A percentile compares a stretch with the other conserved stretches of the same genome.
These are phyloP conservation scores for Hyparrhenia diplandra DNA, from an alignment of 176 grass and related monocot species.

Conservation along the genomic window DNA sequence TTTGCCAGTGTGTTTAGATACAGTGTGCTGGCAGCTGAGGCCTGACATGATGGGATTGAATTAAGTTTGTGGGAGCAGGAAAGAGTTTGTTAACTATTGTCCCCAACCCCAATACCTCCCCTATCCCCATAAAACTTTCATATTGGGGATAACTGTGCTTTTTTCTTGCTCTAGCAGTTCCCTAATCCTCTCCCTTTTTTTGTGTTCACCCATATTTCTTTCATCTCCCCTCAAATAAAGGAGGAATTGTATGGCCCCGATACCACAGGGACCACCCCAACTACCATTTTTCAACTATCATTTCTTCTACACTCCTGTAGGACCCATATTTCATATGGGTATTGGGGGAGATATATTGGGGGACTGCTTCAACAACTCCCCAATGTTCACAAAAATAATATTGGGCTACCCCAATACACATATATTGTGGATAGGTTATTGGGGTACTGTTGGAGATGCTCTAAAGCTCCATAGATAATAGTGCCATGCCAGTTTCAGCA, in stretches of 20 bases:
- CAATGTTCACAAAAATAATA: not conserved
- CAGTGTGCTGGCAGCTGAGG: not conserved
- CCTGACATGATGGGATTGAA: not conserved
- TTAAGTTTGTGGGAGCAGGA: not conserved
- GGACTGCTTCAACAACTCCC: not conserved
- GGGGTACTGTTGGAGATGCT: not conserved
- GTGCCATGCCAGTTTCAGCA: not conserved
- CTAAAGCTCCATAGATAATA: not conserved
- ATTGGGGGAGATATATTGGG: not conserved
- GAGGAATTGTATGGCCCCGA: not conserved
- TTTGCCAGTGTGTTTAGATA: not conserved
- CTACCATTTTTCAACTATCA: not conserved
- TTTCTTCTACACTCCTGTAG: not conserved
- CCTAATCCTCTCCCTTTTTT: not conserved
- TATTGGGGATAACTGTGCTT: not conserved
- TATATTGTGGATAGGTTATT: not conserved
- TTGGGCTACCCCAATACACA: not conserved
- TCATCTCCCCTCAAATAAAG: not conserved
- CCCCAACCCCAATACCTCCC: not conserved
- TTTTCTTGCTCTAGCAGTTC: not conserved
- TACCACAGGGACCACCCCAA: not conserved
- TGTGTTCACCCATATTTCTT: not conserved
- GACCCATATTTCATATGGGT: not conserved
- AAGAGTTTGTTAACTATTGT: not conserved
- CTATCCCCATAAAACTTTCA: not conserved